Evolutionary conservation across 1,284 basidiomycete species (phyloP), one percentile per base, ranked within the genome.

Genomic region (Wolfiporia cocos): DNA sequence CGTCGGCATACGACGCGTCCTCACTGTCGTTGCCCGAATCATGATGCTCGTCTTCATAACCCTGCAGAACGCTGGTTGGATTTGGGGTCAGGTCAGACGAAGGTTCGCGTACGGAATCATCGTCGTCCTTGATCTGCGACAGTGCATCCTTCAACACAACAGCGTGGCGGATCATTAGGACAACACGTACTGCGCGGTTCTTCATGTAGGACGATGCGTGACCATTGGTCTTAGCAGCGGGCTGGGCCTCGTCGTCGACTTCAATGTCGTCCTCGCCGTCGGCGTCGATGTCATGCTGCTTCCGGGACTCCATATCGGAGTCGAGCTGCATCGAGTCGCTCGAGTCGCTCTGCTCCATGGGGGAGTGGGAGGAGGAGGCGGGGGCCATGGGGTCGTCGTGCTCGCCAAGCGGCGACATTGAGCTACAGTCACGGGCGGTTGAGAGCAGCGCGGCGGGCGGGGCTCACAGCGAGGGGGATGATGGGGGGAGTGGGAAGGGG

Each of bases 1-100:
- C 80, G 55, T 86, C 85, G 23, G 74, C 85, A 58, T 86, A 88
- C 35, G 84, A 83, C 48, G 74, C 81, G 55, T 86, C 86, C 50
- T 82, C 70, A 32, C 76, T 73, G 26, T 78, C 71, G 44, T 77
- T 73, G 11, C 62, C 69, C 22, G 73, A 71, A 10, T 70, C 62
- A 32, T 63, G 59, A 11, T 57, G 71, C 43, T 77, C 72, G 44
- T 65, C 74, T 44, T 85, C 83, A 53, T 84, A 86, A 41, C 82
- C 84, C 83, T 86, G 54, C 28, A 19, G 41, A 41, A 47, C 44
- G 33, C 38, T 37, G 36, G n/a, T 34, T 54, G 34, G 47, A 49
- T 39, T 52, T 50, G 49, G 41, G 42, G 53, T 49, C 45, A 47
- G 51, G 57, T 49, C 48, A 50, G 18, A 38, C 29, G 34, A 43